Conservation (phyloP, 495 filamentous ascomycete genomes). For the Aspergillus steynii region DNA sequence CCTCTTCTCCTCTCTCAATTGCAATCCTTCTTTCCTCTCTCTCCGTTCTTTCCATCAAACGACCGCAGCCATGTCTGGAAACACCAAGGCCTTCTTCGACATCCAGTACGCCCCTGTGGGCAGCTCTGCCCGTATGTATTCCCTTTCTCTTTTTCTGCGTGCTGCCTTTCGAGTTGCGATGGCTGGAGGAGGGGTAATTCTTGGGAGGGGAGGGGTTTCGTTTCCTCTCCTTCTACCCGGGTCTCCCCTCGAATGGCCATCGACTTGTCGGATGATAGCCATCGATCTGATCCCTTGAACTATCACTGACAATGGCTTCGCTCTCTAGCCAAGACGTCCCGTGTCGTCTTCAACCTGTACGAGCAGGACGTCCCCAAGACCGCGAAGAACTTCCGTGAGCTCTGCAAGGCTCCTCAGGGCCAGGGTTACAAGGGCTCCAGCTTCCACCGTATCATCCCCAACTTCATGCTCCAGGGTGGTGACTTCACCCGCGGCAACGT, state of each 20-base stretch:
- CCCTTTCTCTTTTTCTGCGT: slow-evolving; percentile 6
- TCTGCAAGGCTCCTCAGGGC: slow-evolving; percentile 93
- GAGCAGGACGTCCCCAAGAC: slow-evolving; percentile 89
- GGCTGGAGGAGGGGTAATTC: background rate
- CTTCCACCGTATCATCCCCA: slow-evolving; percentile 97
- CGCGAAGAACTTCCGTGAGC: slow-evolving; percentile 90
- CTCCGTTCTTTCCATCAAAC: slow-evolving; percentile 63
- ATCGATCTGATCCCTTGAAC: background rate
- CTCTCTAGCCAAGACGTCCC: slow-evolving; percentile 65
- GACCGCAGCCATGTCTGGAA: slow-evolving; percentile 58
- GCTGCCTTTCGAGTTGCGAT: background rate
- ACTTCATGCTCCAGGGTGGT: slow-evolving; percentile 99
- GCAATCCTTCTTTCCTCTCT: slow-evolving; percentile 43
- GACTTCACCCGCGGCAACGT: slow-evolving; percentile 96
- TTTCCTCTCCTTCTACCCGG: slow-evolving; percentile 15
- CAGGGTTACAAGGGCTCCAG: slow-evolving; percentile 82
- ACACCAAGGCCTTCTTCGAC: slow-evolving; percentile 67
- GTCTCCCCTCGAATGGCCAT: background rate
- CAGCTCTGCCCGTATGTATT: slow-evolving; percentile 61
- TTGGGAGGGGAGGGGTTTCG: background rate
- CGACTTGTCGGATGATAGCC: background rate
- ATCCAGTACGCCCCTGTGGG: slow-evolving; percentile 58
- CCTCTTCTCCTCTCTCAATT: slow-evolving; percentile 43
- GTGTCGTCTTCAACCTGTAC: slow-evolving; percentile 89
- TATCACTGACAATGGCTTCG: slow-evolving; percentile 20